A percentile compares a stretch with the other conserved stretches of the same genome.
These are phyloP conservation scores for Xylaria sp. DNA, from an alignment of 2,329 filamentous ascomycete genomes.

Conservation along the genomic window DNA sequence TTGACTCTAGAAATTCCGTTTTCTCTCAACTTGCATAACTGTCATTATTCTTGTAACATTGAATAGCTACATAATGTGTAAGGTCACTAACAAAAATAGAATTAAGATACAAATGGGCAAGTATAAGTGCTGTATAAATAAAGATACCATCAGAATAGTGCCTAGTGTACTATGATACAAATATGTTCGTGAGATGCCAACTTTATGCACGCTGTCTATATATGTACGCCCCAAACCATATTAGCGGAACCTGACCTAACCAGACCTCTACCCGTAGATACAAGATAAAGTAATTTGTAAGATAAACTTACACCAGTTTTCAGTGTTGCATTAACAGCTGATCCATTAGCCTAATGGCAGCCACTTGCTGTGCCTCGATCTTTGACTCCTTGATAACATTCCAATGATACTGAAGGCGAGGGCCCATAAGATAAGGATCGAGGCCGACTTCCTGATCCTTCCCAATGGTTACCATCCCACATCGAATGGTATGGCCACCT, in stretches of 20 bases:
- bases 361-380: slow-evolving; percentile 34
- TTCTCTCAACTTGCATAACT: no score
- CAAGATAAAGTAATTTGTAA: background rate
- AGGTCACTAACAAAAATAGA: background rate
- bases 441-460: slow-evolving; percentile 39
- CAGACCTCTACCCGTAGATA: background rate
- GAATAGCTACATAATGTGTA: no score
- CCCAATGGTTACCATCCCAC: slow-evolving; percentile 39
- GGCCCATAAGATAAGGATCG: slow-evolving; percentile 29
- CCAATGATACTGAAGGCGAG: slow-evolving; percentile 40
- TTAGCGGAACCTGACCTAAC: background rate
- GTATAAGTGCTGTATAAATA: background rate
- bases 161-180: background rate
- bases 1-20: no score
- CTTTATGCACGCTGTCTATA: background rate
- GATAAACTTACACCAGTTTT: background rate
- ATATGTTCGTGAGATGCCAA: background rate
- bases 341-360: slow-evolving; percentile 43
- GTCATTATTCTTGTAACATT: no score
- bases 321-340: slow-evolving; percentile 29
- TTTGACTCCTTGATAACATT: slow-evolving; percentile 36
- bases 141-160: background rate
- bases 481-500: slow-evolving; percentile 35
- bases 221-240: background rate
- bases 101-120: background rate